A percentile compares a stretch with the other conserved stretches of the same genome.
Evolutionary conservation across 1,284 basidiomycete genomes (phyloP).

Genomic region (Ustilago nuda): DNA sequence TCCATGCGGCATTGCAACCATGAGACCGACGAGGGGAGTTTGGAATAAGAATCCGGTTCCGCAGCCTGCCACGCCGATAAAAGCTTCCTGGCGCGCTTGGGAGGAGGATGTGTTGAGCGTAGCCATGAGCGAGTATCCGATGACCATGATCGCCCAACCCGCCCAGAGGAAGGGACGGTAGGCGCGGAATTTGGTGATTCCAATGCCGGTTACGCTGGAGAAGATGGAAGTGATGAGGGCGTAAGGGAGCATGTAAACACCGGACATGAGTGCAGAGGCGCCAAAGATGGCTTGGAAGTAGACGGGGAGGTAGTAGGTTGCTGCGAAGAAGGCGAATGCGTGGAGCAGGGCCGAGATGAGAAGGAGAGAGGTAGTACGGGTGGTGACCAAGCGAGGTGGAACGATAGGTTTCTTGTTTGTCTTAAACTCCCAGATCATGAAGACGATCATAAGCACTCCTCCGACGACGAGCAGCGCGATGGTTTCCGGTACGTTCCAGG

Average conservation of each 20-base stretch:
- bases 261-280: conserved; percentile 79
- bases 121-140: conserved; percentile 57
- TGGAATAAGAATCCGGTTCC: conserved; percentile 64
- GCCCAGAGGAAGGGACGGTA: conserved; percentile 78
- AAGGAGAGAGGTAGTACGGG: conserved; percentile 79
- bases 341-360: conserved; percentile 78
- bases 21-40: conserved; percentile 58
- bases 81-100: conserved; percentile 42
- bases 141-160: conserved; percentile 50
- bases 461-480: conserved; percentile 82
- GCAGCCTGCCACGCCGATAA: conserved; percentile 53
- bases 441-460: conserved; percentile 74
- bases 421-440: conserved; percentile 76
- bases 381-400: conserved; percentile 82
- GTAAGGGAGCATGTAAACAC: conserved; percentile 80
- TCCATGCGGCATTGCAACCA: conserved; percentile 57
- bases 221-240: conserved; percentile 76
- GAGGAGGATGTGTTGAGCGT: conserved; percentile 38
- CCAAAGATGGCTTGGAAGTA: conserved; percentile 82
- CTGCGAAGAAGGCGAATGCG: conserved; percentile 76
- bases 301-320: conserved; percentile 71
- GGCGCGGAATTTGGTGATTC: conserved; percentile 75
- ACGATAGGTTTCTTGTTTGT: conserved; percentile 81
- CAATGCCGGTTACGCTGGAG: conserved; percentile 75
- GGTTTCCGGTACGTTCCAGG: conserved; percentile 72